A percentile compares a stretch with the other conserved stretches of the same genome.
Evolutionary conservation across 441 rosid genomes (phyloP).

Genomic region (Brassica hybrid): DNA sequence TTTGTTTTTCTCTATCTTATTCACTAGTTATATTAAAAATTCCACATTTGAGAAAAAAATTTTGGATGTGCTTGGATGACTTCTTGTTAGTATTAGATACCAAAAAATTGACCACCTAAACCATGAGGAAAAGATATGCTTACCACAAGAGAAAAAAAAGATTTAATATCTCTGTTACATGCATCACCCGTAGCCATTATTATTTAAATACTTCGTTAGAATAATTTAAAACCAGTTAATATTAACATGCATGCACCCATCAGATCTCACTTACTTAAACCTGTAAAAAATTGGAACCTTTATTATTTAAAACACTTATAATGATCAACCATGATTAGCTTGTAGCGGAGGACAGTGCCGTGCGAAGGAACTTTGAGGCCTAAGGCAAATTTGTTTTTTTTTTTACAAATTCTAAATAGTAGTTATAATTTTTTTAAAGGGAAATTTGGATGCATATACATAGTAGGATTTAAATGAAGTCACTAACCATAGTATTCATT

Average conservation of each 20-base stretch:
- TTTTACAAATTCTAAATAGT: no score
- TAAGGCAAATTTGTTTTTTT: no score
- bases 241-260: no score
- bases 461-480: no score
- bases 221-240: no score
- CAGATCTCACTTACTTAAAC: not conserved
- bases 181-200: not conserved
- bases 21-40: not conserved
- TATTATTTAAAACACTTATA: not conserved
- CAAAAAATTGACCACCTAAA: not conserved
- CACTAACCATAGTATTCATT: no score
- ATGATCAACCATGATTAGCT: not conserved
- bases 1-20: slow-evolving; percentile 3
- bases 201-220: no score
- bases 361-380: no score
- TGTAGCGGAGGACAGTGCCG: not conserved
- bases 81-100: not conserved
- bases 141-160: not conserved
- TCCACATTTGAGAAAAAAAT: not conserved
- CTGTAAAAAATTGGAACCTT: not conserved
- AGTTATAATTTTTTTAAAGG: no score
- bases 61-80: not conserved
- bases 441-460: no score
- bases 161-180: not conserved
- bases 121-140: not conserved